Base-by-base conservation (phyloP, 768 basidiomycete species). In the Tricholoma sp. region DNA sequence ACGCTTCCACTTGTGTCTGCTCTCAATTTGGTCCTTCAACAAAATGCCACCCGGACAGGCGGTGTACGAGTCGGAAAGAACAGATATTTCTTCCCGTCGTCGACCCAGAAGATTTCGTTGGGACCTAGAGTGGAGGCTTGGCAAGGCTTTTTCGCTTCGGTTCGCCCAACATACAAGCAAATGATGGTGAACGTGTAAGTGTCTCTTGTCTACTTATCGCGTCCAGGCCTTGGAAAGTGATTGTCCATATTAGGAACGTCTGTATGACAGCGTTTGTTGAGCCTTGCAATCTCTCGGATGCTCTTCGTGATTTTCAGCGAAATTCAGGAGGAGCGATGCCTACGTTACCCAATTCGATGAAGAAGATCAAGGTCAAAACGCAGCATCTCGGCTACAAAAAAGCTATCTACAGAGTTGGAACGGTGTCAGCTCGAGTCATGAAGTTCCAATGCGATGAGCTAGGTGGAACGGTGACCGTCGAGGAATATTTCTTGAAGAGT, bases 401-500 rank as follows among this genome's bases (percentile, higher is more conserved):
- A 61, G 70, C 80, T 3, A 62, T 84, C 24, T 73, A 70, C 54
- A 66, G 60, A 28, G 72, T 81, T 36, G 66, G 66, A 15, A 55
- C 62, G 4, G 71, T 63, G 12, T 69, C 74, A 1, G 76, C 84
- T 0, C 68, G 68, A 12, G 65, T 72, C 18, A 74, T 74, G 0
- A 65, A 55, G 9, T 88, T 88, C 59, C 59, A 72, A 4, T 82
- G 79, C 54, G 73, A 76, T 9, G 81, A 85, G 61, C 63, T 77
- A 36, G 82, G 81, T 0, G 80, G 80, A 2, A 69, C 56, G 33
- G 72, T 88, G 10, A 78, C 82, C 0, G 84, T 91, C 3, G 80
- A 84, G 58, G 64, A 82, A 1, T 91, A 83, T 61, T 91, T 90
- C 67, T 62, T 70, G 39, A 72, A 61, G 60, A 86, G 89, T 91